Conservation (phyloP, 176 grass and related monocot species). For the Zoysia japonica region DNA sequence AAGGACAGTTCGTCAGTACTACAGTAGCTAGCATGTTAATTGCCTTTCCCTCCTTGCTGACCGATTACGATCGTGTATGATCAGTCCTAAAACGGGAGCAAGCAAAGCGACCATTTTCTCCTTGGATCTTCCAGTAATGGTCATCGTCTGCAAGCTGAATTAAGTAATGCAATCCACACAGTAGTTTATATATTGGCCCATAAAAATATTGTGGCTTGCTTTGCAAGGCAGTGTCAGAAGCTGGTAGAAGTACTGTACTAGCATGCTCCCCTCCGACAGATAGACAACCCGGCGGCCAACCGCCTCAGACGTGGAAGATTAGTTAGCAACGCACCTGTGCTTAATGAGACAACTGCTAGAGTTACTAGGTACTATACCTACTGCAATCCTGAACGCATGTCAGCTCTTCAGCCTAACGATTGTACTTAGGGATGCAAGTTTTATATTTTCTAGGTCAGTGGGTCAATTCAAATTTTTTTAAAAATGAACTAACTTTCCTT, state of each 20-base stretch:
- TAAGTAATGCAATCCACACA: neutral
- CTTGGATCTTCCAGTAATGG: slow-evolving; percentile 26
- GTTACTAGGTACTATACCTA: too few relatives aligned
- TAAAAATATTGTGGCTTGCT: neutral
- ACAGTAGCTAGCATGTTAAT: neutral
- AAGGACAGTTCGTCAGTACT: neutral
- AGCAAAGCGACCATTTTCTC: neutral
- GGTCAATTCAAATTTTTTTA: too few relatives aligned
- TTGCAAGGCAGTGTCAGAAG: neutral
- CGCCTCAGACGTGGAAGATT: too few relatives aligned
- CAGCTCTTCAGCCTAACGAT: too few relatives aligned
- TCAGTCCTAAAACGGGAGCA: too few relatives aligned
- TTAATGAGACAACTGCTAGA: too few relatives aligned
- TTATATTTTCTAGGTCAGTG: too few relatives aligned
- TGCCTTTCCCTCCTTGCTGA: neutral
- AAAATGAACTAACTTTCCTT: too few relatives aligned
- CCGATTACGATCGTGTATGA: neutral
- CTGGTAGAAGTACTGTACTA: neutral
- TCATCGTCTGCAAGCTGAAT: neutral
- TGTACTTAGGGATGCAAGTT: too few relatives aligned
- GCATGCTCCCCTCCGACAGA: neutral
- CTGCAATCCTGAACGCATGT: too few relatives aligned
- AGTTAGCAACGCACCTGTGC: too few relatives aligned
- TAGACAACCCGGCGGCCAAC: neutral
- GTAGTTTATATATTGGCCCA: too few relatives aligned